A percentile compares a stretch with the other conserved stretches of the same genome.
Conservation (phyloP, 2,329 filamentous ascomycete species). For the Fusarium devonianum region DNA sequence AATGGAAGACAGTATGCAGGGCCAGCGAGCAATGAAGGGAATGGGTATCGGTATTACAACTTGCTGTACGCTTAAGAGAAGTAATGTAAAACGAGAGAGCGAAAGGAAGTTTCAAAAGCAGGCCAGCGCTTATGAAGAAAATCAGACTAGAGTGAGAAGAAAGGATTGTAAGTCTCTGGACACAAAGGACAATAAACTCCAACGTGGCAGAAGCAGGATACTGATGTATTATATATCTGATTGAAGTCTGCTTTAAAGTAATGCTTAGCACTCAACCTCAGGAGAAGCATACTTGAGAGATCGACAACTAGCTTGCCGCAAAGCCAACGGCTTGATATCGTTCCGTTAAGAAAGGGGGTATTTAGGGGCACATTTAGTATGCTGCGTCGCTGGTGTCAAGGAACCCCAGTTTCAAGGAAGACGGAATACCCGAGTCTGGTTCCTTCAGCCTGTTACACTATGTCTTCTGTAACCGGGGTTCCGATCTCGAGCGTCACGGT, state of each 20-base stretch:
- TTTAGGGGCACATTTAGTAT: background rate
- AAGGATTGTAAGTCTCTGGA: conserved; percentile 25
- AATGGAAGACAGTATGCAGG: conserved; percentile 18
- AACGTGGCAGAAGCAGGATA: no score
- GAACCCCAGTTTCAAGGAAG: conserved; percentile 23
- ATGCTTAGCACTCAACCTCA: no score
- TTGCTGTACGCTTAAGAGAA: background rate
- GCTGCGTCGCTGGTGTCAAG: conserved; percentile 29
- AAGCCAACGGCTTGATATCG: no score
- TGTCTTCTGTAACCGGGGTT: conserved; percentile 15
- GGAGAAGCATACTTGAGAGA: no score
- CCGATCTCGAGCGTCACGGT: conserved; percentile 10
- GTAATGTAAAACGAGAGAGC: background rate
- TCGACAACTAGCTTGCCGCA: no score
- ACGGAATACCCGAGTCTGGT: conserved; percentile 23
- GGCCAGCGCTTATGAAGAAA: conserved; percentile 35
- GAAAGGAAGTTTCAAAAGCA: conserved; percentile 29
- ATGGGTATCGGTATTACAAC: conserved; percentile 18
- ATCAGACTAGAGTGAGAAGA: conserved; percentile 19
- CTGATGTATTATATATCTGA: no score
- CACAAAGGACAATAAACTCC: conserved; percentile 16
- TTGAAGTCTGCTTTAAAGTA: no score
- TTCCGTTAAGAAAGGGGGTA: background rate
- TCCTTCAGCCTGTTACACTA: conserved; percentile 15
- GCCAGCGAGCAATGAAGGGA: conserved; percentile 34